Base-by-base conservation (phyloP, 2,329 filamentous ascomycete species). In the Juglanconis oblonga region DNA sequence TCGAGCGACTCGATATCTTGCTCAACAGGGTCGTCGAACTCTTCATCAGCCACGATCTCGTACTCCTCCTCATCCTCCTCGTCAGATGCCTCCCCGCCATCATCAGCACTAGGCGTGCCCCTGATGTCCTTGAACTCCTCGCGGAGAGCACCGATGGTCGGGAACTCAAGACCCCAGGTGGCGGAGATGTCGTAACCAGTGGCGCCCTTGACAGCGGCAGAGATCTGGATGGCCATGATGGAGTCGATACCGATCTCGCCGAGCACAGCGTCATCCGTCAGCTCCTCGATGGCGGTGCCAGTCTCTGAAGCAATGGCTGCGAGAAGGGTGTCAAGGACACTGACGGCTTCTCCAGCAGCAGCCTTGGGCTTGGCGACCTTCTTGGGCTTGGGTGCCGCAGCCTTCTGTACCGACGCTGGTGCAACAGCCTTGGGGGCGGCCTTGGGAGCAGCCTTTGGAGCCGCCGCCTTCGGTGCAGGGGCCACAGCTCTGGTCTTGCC, bases 171-270 rank as follows among this genome's bases (percentile, higher is more conserved):
- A 50, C 47, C 55, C 55, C 55, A 57, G 11, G 55, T 57, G 35
- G 55, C 55, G 8, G 55, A 57, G 55, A 57, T 57, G 29, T 57
- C 55, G 14, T 57, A 57, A n/a, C 55, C 55, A 5, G 55, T 57
- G 11, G 55, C 45, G 31, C 47, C 24, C 55, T 57, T 57, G 45
- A 57, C 55, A 3, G 45, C 17, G 4, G 55, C 55, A 7, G 55
- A 57, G 44, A 72, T 66, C 7, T 59, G 66, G 35, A 71, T 64
- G 2, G 69, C 68, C 36, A 71, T 54, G 9, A 72, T 60, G 35
- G 67, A 70, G 59, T 72, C 71, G 40, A 72, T 63, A 1, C 71
- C 71, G 17, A 70, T 51, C 51, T 71, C 68, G 24, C 67, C 67
- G 40, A 72, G 66, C 1, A 61, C 64, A 3, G 62, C 49, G 33